Evolutionary conservation across 2,329 filamentous ascomycete species (phyloP), one percentile per base, ranked within the genome.

Genomic region (Blastomyces gilchristii): DNA sequence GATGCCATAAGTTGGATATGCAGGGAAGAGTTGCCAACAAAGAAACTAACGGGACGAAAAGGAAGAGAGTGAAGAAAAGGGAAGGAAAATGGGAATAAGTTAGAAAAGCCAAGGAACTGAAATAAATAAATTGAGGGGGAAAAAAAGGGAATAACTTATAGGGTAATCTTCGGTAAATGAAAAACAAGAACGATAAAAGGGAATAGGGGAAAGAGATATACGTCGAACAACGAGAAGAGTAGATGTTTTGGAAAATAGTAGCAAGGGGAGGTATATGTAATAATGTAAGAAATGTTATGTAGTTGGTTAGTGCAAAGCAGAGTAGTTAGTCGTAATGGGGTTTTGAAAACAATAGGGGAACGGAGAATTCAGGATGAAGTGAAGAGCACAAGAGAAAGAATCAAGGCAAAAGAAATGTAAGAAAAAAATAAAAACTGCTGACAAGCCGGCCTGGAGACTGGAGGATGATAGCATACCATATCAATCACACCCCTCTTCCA

Each of bases 1-100:
- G 37, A 56, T 47, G 31, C 34, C 49, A 56, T 49, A 63, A 58
- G 66, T 54, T 31, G 62, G 45, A 57, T 41, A 64, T 61, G 63
- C 39, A 37, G 52, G 34, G 45, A 62, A 14, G 7, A 3, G 9
- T 37, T 37, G 7, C 34, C 34, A 37, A 37, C 4, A 37, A 37
- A 37, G 7, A 37, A 37, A 8, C 4, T 37, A 6, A 37, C 4
- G 6, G 4, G 34, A 37, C 34, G 34, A 28, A 25, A 61, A 63
- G 58, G 25, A 31, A 31, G 28, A 31, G n/a, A 31, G 28, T 31
- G 39, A 43, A 60, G 31, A 22, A 54, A 47, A 61, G 45, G 25
- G 43, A 58, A 49, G 28, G 34, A 47, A 47, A 61, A 12, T 28
- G 11, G n/a, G 37, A 22, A 56, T 22, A 16, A 39, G 34, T 9